A percentile compares a stretch with the other conserved stretches of the same genome.
Evolutionary conservation across 164 flowering plant species (phyloP).

Genomic region (Nelumbo lutea): DNA sequence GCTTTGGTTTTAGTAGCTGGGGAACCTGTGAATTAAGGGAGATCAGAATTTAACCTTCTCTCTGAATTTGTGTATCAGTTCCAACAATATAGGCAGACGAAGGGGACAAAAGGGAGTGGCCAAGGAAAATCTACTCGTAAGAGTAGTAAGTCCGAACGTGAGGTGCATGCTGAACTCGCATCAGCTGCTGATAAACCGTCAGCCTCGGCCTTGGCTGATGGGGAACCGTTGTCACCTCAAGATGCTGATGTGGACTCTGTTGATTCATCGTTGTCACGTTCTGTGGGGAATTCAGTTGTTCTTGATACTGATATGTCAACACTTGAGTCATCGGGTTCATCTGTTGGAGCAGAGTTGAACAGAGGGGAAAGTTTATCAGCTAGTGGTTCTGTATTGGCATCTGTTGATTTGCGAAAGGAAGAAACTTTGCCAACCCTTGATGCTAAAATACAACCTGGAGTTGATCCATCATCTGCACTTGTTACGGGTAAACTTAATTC

Average conservation of each 20-base stretch:
- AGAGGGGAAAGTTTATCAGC: background rate
- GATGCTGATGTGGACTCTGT: conserved; percentile 18
- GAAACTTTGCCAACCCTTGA: background rate
- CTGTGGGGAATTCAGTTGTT: conserved; percentile 18
- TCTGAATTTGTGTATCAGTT: conserved; percentile 41
- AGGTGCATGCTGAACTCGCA: conserved; percentile 23
- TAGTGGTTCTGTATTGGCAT: conserved; percentile 9
- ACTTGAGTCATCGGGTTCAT: background rate
- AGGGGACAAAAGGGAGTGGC: conserved; percentile 59
- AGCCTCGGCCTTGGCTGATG: conserved; percentile 14
- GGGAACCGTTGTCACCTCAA: conserved; percentile 12
- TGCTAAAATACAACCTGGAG: conserved; percentile 7
- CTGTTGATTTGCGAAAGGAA: conserved; percentile 4
- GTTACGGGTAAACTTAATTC: background rate
- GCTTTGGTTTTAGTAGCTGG: background rate
- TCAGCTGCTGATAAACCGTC: conserved; percentile 12
- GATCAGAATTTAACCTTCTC: background rate
- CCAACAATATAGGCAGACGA: conserved; percentile 86
- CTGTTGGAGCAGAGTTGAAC: background rate
- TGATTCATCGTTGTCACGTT: conserved; percentile 19
- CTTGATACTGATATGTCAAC: conserved; percentile 17
- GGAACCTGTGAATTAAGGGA: background rate
- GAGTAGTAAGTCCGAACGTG: conserved; percentile 41
- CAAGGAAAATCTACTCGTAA: conserved; percentile 50
- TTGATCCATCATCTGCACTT: conserved; percentile 4